These are phyloP conservation scores for Westerdykella sp. DNA, from an alignment of 2,329 filamentous ascomycete genomes.

Conservation along the genomic window DNA sequence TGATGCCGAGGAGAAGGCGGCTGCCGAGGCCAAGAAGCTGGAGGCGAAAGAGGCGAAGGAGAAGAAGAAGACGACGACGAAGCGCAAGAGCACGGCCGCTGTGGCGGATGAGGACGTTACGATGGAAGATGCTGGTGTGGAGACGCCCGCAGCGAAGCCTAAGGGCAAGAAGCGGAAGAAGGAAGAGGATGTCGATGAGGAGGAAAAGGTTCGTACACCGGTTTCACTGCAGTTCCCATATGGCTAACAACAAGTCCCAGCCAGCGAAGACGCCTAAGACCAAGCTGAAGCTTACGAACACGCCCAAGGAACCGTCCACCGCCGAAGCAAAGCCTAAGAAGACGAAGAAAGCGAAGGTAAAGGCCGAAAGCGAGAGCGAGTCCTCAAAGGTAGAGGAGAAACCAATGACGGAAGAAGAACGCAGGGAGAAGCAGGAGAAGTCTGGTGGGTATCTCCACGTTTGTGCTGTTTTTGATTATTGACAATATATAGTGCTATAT, in stretches of 20 bases:
- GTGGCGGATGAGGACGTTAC: conserved; percentile 33
- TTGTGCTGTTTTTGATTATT: conserved; percentile 1
- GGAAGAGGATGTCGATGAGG: conserved; percentile 57
- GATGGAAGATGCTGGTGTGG: conserved; percentile 40
- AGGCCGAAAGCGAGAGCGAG: conserved; percentile 31
- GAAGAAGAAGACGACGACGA: conserved; percentile 47
- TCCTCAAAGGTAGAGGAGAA: conserved; percentile 54
- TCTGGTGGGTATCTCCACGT: conserved; percentile 37
- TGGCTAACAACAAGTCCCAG: conserved; percentile 30
- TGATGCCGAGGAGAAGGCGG: conserved; percentile 55
- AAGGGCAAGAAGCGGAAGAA: conserved; percentile 70
- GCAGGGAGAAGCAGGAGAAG: conserved; percentile 54
- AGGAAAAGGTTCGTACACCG: conserved; percentile 50
- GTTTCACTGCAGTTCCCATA: neutral
- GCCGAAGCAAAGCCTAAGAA: conserved; percentile 51
- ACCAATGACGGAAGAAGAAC: conserved; percentile 50
- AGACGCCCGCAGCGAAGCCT: conserved; percentile 27
- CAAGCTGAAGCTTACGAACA: conserved; percentile 44
- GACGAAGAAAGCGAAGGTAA: conserved; percentile 52
- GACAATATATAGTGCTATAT: conserved; percentile 63
- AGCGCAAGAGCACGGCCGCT: conserved; percentile 35
- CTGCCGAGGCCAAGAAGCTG: conserved; percentile 55
- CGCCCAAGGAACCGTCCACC: conserved; percentile 32
- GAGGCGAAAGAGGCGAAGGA: conserved; percentile 50
- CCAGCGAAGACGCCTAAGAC: conserved; percentile 47